Base-by-base conservation (phyloP, 306 rosid species). In the Quercus ilex region DNA sequence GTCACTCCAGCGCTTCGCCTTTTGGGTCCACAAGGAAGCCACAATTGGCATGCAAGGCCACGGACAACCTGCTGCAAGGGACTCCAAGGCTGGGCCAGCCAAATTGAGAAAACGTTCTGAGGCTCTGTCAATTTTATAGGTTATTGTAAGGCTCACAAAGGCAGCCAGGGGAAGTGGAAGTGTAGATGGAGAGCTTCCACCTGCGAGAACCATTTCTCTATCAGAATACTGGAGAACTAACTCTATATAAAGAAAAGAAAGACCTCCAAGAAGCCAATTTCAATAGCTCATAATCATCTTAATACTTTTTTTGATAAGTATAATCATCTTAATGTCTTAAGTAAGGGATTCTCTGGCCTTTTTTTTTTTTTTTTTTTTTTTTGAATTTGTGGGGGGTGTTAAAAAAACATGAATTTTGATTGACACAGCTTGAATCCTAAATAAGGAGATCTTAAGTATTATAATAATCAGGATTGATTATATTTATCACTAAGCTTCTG, bases 1-100 rank as follows among this genome's bases (percentile, higher is more conserved):
- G 80, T 88, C 91, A 4, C 88, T 86, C 91, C 91, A 88, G 55
- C 86, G 79, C 76, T 84, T 88, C 4, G 91, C 91, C 76, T 88
- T 88, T 77, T 86, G 91, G 63, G 91, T 88, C 91, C 91, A 88
- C 30, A 88, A 86, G 74, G 91, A 88, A 11, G 91, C 83, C 38
- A 88, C 91, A 30, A 88, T 86, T 49, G 91, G 88, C 91, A 88
- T 88, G 69, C 91, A 88, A 69, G 91, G 91, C 89, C 91, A 88
- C 0, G 91, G 91, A 65, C 91, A 88, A 59, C 89, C 91, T 18
- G 89, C 91, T 25, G 91, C 89, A 26, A 88, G 89, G 77, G 81
- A 67, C 81, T 88, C 91, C 76, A 88, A 82, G 75, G 89, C 80
- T 19, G 91, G 91, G 43, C 91, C 91, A 20, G 89, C 91, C 81